These are phyloP conservation scores for Durotheca rogersii DNA, from an alignment of 495 filamentous ascomycete genomes.

Conservation along the genomic window DNA sequence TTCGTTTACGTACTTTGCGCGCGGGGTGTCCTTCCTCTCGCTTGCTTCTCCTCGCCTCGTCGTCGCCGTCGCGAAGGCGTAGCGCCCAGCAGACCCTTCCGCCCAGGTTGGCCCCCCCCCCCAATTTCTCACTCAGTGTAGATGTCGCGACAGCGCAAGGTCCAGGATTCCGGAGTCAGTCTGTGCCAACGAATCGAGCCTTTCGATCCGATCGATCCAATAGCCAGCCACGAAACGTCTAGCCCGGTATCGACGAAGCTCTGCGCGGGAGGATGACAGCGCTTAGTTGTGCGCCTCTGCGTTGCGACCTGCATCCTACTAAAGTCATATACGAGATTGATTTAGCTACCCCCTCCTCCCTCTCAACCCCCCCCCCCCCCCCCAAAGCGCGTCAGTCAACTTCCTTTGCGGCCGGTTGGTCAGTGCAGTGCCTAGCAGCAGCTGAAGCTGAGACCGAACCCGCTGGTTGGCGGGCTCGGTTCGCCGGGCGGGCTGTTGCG, in stretches of 20 bases:
- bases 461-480: constrained; percentile 19
- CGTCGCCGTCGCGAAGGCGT: too few species aligned
- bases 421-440: constrained; percentile 5
- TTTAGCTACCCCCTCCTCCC: too few species aligned
- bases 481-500: constrained; percentile 21
- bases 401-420: constrained; percentile 5
- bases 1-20: constrained; percentile 19
- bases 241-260: constrained; percentile 8
- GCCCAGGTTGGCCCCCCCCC: neutral
- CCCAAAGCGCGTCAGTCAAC: constrained; percentile 6
- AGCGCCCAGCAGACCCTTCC: neutral
- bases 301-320: constrained; percentile 29
- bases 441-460: constrained; percentile 22
- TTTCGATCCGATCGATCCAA: constrained; percentile 26
- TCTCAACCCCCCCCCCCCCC: too few species aligned
- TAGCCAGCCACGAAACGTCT: constrained; percentile 8
- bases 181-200: constrained; percentile 24
- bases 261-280: neutral
- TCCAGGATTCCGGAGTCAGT: constrained; percentile 31
- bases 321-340: constrained; percentile 25
- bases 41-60: constrained; percentile 6
- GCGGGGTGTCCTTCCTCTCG: constrained; percentile 9
- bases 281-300: constrained; percentile 5
- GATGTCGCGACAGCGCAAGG: constrained; percentile 28
- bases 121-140: constrained; percentile 3